These are phyloP conservation scores for Penicillium sp. DNA, from an alignment of 2,329 filamentous ascomycete genomes.

Conservation along the genomic window DNA sequence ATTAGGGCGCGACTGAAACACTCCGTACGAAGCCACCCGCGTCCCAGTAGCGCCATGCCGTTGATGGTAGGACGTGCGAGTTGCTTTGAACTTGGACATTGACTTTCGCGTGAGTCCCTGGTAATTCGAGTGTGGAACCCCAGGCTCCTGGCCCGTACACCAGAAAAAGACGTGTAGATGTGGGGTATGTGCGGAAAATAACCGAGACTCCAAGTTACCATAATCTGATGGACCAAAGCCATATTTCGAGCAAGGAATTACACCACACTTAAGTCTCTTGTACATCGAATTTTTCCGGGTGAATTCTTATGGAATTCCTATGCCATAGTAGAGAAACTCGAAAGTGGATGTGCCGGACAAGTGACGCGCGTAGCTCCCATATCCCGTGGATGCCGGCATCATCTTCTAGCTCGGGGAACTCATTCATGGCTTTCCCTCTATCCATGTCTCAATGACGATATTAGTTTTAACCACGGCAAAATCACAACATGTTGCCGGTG, in stretches of 20 bases:
- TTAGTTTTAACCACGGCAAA: not conserved
- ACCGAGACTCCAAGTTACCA: not conserved
- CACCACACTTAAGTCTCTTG: not conserved
- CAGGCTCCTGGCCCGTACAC: not conserved
- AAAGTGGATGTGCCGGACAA: not conserved
- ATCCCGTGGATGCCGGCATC: not conserved
- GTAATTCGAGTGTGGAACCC: not conserved
- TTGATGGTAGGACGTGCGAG: not conserved
- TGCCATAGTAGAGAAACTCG: not conserved
- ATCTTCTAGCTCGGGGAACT: not conserved
- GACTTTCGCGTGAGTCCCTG: not conserved
- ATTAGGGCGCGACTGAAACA: not conserved
- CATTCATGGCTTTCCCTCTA: not conserved
- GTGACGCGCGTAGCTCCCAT: not conserved
- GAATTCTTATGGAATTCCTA: too few relatives aligned
- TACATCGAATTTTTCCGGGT: too few relatives aligned
- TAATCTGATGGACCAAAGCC: not conserved
- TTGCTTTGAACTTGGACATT: not conserved
- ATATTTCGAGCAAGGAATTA: not conserved
- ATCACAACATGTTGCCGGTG: not conserved
- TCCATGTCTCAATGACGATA: not conserved
- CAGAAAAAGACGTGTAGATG: not conserved
- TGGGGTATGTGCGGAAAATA: not conserved
- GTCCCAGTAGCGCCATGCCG: not conserved
- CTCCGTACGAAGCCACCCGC: not conserved